phyloP scores from a whole-genome alignment of 192 early-diverging fungal species.

The Jimgerdemannia flammicorona region DNA sequence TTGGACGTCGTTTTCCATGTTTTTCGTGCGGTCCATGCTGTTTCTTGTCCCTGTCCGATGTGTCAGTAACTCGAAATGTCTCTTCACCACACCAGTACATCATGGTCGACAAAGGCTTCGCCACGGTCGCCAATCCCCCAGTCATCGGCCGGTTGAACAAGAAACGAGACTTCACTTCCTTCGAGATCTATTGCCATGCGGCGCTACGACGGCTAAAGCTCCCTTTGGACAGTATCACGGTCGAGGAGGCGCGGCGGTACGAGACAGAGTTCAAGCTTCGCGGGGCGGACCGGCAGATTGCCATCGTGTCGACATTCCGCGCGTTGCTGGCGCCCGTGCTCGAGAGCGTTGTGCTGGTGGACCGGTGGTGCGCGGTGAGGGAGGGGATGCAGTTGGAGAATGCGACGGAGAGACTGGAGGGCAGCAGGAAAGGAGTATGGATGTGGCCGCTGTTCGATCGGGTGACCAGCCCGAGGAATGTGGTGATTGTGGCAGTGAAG shows the following conservation, averaged over 20 bases:
- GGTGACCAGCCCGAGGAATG: conserved; percentile 58
- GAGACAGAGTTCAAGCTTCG: conserved; percentile 28
- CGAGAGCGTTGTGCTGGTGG: conserved; percentile 76
- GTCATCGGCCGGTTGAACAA: conserved; percentile 58
- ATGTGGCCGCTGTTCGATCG: conserved; percentile 64
- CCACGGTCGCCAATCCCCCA: conserved; percentile 37
- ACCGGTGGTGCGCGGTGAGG: conserved; percentile 64
- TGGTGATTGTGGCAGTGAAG: conserved; percentile 56
- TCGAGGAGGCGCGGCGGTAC: conserved; percentile 40
- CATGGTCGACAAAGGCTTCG: conserved; percentile 53
- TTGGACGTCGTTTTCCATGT: too few relatives aligned
- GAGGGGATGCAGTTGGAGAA: conserved; percentile 40
- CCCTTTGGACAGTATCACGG: conserved; percentile 25
- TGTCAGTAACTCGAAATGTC: too few relatives aligned
- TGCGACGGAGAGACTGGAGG: background rate
- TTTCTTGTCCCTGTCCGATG: too few relatives aligned
- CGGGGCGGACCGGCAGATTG: conserved; percentile 54
- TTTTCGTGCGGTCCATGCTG: too few relatives aligned
- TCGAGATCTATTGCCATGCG: conserved; percentile 48
- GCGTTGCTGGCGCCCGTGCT: conserved; percentile 68
- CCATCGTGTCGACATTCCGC: conserved; percentile 78
- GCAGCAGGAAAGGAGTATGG: conserved; percentile 22
- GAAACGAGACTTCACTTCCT: conserved; percentile 44
- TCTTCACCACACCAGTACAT: conserved; percentile 28
- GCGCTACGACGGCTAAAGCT: conserved; percentile 56